Base-by-base conservation (phyloP, 2,329 filamentous ascomycete species). In the Cladosporium sp. region DNA sequence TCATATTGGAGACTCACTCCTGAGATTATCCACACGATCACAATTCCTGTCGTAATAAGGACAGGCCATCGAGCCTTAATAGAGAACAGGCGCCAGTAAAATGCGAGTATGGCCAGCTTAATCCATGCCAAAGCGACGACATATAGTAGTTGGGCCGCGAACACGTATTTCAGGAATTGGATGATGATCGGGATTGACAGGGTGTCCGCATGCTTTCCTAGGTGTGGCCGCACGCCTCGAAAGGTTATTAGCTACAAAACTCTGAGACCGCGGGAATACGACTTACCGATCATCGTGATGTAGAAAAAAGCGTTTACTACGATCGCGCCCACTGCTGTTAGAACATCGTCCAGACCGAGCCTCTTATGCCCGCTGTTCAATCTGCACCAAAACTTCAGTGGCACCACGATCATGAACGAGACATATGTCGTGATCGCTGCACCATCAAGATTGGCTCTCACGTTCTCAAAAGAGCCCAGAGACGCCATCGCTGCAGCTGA, bases 31-130 rank as follows among this genome's bases (percentile, higher is more conserved):
- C 56, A 58, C n/a, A 34, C 54, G 9, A 31, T 33, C 9, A 56
- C 52, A 4, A 58, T 18, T 6, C 49, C 53, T 16, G 40, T 38
- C 16, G 50, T 33, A 4, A 56, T 33, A 14, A 51, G 32, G 18
- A 58, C 50, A 6, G 56, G 54, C 8, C 56, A 18, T 16, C 54
- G 44, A 28, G 48, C 42, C 41, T 48, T 56, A 34, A 55, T 38
- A 9, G 55, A 53, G 46, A 61, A 61, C 10, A 61, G 49, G 35
- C 58, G 46, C 58, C 58, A 61, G 46, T 61, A 60, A 34, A 61
- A 55, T 10, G 58, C 53, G 5, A 61, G 56, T 19, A 61, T 54
- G 6, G 58, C 57, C 5, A 54, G 40, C 42, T 61, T 61, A 45
- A 55, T 55, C 11, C 35, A 22, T 16, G 54, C 46, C 31, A 60